A percentile compares a stretch with the other conserved stretches of the same genome.
phyloP scores from a whole-genome alignment of 2,329 filamentous ascomycete genomes.

The Cercospora sojina region DNA sequence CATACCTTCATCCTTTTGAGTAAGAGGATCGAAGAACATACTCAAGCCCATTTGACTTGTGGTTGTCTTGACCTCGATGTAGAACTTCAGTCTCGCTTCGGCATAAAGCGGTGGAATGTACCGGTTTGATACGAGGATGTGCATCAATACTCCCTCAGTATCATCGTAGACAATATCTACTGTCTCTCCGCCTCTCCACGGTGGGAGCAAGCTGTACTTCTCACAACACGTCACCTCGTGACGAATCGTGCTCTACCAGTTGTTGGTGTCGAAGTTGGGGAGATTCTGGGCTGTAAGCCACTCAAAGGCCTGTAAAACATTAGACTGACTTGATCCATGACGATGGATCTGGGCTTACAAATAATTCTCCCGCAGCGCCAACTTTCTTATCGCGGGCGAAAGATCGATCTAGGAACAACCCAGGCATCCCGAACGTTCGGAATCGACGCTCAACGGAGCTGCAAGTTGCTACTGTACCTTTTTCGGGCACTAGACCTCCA shows the following conservation, averaged over 20 bases:
- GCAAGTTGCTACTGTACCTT: neutral
- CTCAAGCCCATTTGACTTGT: neutral
- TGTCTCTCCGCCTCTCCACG: neutral
- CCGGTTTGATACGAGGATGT: neutral
- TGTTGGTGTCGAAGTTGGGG: neutral
- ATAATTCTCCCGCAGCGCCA: neutral
- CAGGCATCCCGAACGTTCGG: neutral
- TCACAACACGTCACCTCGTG: neutral
- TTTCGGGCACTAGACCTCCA: neutral
- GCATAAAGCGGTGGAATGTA: neutral
- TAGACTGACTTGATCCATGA: neutral
- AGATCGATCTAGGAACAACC: neutral
- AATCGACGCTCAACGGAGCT: neutral
- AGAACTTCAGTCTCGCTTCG: neutral
- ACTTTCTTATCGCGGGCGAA: neutral
- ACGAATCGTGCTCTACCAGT: neutral
- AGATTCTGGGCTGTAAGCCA: neutral
- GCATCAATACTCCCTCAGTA: neutral
- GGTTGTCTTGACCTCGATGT: neutral
- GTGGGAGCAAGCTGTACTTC: neutral
- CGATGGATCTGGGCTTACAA: neutral
- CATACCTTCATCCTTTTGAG: neutral
- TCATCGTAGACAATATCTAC: neutral
- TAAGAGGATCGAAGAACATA: neutral
- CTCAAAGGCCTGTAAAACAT: neutral